Conservation (phyloP, 1,139 yeast species). For the Hyphopichia pseudoburtonii region DNA sequence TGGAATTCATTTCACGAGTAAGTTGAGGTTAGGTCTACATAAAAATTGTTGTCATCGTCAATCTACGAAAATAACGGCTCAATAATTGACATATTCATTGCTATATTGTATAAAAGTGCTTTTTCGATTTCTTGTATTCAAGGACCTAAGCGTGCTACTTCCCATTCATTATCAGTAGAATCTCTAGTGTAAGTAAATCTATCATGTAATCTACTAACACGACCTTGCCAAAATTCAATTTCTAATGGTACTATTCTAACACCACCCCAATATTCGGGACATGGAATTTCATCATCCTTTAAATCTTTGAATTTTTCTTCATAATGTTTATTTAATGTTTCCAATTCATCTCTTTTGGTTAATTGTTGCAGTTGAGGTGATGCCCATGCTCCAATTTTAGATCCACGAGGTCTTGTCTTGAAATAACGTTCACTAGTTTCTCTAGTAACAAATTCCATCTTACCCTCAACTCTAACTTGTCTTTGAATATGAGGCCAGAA, state of each 20-base stretch:
- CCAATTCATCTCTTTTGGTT: slow-evolving; percentile 59
- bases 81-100: too few species aligned
- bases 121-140: too few species aligned
- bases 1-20: too few species aligned
- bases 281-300: slow-evolving; percentile 64
- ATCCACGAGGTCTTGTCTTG: slow-evolving; percentile 86
- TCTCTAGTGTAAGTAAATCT: slow-evolving; percentile 74
- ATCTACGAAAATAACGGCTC: too few species aligned
- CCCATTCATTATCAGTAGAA: slow-evolving; percentile 53
- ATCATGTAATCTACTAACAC: slow-evolving; percentile 87
- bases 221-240: slow-evolving; percentile 97
- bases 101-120: too few species aligned
- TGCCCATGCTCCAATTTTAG: slow-evolving; percentile 96
- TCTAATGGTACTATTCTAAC: slow-evolving; percentile 82
- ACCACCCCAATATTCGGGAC: slow-evolving; percentile 98
- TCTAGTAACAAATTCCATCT: slow-evolving; percentile 67
- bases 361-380: slow-evolving; percentile 79
- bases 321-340: slow-evolving; percentile 45
- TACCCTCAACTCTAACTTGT: slow-evolving; percentile 91
- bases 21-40: too few species aligned
- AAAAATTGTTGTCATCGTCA: too few species aligned
- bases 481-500: slow-evolving; percentile 91
- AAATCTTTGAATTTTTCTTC: slow-evolving; percentile 59
- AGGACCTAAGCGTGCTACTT: slow-evolving; percentile 72
- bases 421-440: slow-evolving; percentile 79